Evolutionary conservation across 1,284 basidiomycete species (phyloP).

Genomic region (Sphagnurus paluster): DNA sequence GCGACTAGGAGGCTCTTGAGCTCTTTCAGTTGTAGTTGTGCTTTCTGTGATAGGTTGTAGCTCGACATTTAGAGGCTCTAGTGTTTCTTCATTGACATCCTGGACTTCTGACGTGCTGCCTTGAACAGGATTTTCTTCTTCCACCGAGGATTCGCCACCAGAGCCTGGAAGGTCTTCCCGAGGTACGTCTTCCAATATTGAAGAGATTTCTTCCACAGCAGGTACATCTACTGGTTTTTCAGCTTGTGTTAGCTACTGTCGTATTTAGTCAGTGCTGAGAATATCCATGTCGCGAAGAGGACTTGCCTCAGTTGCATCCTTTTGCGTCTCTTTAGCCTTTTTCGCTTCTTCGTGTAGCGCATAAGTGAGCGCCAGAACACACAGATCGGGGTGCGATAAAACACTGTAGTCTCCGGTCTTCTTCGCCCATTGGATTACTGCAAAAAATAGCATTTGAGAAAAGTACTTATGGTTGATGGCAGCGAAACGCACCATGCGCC

Average conservation of each 20-base stretch:
- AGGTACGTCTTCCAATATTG: constrained; percentile 21
- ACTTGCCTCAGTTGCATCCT: constrained; percentile 16
- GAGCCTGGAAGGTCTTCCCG: constrained; percentile 14
- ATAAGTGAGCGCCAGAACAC: constrained; percentile 89
- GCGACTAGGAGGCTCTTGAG: constrained; percentile 2
- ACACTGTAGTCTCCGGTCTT: constrained; percentile 97
- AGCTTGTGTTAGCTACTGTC: constrained; percentile 26
- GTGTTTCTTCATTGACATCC: constrained; percentile 26
- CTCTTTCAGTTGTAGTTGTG: constrained; percentile 14
- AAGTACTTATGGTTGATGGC: too few relatives aligned
- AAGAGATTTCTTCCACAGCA: constrained; percentile 24
- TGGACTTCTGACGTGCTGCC: constrained; percentile 1
- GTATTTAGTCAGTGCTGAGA: constrained; percentile 16
- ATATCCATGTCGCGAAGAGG: background rate
- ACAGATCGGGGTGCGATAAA: constrained; percentile 89
- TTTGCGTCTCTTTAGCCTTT: constrained; percentile 38
- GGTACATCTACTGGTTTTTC: constrained; percentile 7
- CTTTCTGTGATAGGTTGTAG: constrained; percentile 39
- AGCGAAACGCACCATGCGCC: constrained; percentile 66
- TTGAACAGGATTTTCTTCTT: background rate
- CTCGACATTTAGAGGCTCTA: constrained; percentile 49
- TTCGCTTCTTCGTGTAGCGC: constrained; percentile 69
- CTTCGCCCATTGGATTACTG: constrained; percentile 90
- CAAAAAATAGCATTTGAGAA: constrained; percentile 16
- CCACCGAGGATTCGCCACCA: background rate